Base-by-base conservation (phyloP, 257 asterid species). In the Voacanga thouarsii region DNA sequence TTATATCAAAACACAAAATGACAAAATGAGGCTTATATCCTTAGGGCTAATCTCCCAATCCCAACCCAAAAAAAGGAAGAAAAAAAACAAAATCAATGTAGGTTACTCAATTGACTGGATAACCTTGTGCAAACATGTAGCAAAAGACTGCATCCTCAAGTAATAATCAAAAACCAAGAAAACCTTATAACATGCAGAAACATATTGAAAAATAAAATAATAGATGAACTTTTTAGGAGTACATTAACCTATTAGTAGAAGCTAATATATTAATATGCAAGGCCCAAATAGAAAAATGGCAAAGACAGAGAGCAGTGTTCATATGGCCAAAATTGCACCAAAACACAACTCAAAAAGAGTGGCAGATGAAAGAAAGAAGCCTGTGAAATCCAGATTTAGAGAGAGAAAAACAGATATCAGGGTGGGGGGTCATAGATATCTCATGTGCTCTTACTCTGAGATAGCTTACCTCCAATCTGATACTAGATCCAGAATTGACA, bases 391-490 rank as follows among this genome's bases (percentile, higher is more conserved):
- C 30, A 50, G 16, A 51, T 55, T 1, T 49, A 8, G 15, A 71
- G 45, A 28, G 45, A 49, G 23, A 72, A 18, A 28, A 50, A 24
- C 33, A 23, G 14, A 71, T 23, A 14, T 7, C 15, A 5, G 11
- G 45, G 21, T 16, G 7, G 67, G 60, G 51, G 59, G 33, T 43
- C 45, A 49, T 19, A 76, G 24, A 49, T 72, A 39, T 53, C 30
- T 67, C 41, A 44, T 19, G 18, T 19, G 16, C 7, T 43, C 24
- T 39, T 19, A 39, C 18, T 3, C 1, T 61, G 30, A 69, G 82
- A 84, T 21, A 64, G 83, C 44, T 83, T 87, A 96, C 99, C 99
- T 92, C 97, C 86, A 83, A 81, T 82, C 92, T 82, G 83, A 91
- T 79, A 81, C 96, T 89, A 83, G 92, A 86, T 83, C 96, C 98